Base-by-base conservation (phyloP, 2,329 filamentous ascomycete genomes). In the Arthroderma sp. region DNA sequence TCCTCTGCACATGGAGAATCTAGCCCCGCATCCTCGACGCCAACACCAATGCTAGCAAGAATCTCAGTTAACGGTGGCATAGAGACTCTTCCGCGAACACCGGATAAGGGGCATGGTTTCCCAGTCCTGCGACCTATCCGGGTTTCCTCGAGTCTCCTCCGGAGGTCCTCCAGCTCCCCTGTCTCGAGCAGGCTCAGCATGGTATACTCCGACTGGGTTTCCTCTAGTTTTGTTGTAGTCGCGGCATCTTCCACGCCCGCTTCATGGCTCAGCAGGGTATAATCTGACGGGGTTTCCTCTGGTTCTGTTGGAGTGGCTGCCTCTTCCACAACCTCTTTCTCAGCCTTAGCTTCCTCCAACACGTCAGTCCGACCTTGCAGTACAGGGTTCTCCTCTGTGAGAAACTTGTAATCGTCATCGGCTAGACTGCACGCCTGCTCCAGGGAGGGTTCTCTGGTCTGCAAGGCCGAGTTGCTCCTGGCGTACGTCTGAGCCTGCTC, bases 111-210 rank as follows among this genome's bases (percentile, higher is more conserved):
- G n/a, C 15, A 33, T 15, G 25, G n/a, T 11, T 31, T 31, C 4
- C 23, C 8, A 9, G 13, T 6, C 15, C 73, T 74, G 39, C 71
- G 71, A 19, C 73, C 72, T 31, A 76, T 66, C 55, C 77, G 70
- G 66, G 82, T 79, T 59, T 79, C 76, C 64, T 83, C 81, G 5
- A 83, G 63, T 13, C 72, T 74, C 63, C 76, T 79, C 41, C 81
- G 76, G 54, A 84, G 70, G 44, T 75, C 71, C 31, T 76, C 76
- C 63, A 83, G 77, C 55, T 79, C 75, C n/a, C n/a, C n/a, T n/a
- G n/a, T n/a, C n/a, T n/a, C n/a, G n/a, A n/a, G n/a, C n/a, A n/a
- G 75, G 66, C 78, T 83, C 54, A 84, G 64, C 59, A 80, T 70
- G 1, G 81, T 83, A 51, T 80, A 61, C 56, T 79, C 47, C 13